Evolutionary conservation across 352 stramenopile genomes (phyloP), one percentile per base, ranked within the genome.

Genomic region (Globisporangium recalcitrans): DNA sequence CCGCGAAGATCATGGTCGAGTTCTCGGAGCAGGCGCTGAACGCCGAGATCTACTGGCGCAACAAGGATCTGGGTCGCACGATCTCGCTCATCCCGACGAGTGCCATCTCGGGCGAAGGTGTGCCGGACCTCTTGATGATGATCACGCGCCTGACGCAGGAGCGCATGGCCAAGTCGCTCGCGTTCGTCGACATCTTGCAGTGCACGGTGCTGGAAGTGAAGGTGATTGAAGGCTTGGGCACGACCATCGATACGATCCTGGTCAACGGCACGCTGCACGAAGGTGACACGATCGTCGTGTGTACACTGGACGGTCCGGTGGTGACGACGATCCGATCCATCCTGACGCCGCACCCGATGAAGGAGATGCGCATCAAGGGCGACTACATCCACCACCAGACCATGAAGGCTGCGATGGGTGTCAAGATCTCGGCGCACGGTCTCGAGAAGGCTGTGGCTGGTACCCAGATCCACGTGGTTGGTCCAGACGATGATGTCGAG

Each of bases 131-230:
- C 65, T 73, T 99, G n/a, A 88, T 98, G 70, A 95, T 99, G 68
- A 76, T 99, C 52, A 97, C 96, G 49, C 88, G 94, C 63, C 91
- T 99, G 68, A 97, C 97, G 6, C 96, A 99, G 78, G 80, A 97
- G 58, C 95, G 96, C 29, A 97, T 98, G 85, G 78, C 78, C 46
- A 90, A 96, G 75, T 90, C 80, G 42, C 71, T 97, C 26, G 88
- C 89, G 47, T 96, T 93, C 58, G 86, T 90, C 19, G 85, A 96
- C 52, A 94, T 91, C 59, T 74, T 99, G 48, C 91, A 99, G 79
- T 98, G 88, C 81, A 99, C 97, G 5, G 97, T 99, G 48, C 77
- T 99, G 22, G 97, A 99, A 81, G 97, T 99, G 44, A 99, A 99
- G 87, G 95, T 97, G 29, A 99, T 99, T 65, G 97, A 99, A 74